Base-by-base conservation (phyloP, 768 basidiomycete genomes). In the Mycena venus region DNA sequence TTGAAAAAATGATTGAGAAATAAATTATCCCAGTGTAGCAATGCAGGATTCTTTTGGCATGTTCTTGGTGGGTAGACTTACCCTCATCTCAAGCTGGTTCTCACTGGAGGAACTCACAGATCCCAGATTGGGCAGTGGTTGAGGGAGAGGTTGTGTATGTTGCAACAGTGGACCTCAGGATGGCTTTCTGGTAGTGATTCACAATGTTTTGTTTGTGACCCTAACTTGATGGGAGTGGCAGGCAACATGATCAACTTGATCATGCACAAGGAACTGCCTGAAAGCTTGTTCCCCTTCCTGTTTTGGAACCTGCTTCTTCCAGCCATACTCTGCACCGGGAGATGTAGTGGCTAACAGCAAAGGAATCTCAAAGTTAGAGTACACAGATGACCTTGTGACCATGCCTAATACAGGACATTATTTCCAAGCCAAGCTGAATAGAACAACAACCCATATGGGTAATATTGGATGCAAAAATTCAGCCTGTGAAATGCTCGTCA, bases 311-410 rank as follows among this genome's bases (percentile, higher is more conserved):
- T 82, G 14, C 81, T 78, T 64, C 59, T 53, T 80, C 19, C 40
- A 34, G 11, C 44, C 79, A 14, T 31, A 32, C 0, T 17, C 31
- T 12, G 59, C 78, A 40, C 38, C 49, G 1, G 74, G 78, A 55
- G 78, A 81, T 70, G 40, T 80, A 5, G n/a, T 44, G 2, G 59
- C 81, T 17, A 59, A 36, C n/a, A 72, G 68, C 0, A 12, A 27
- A 4, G 5, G 34, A 1, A 70, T 80, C 14, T 65, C 80, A 14
- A 69, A 81, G 60, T 32, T 81, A 0, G 80, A 80, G 42, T 80
- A 80, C 32, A 79, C 81, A 17, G 80, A 82, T 56, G 81, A 81
- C 63, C 58, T 82, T 17, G 58, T 75, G 25, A 38, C 80, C 9
- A 49, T 80, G 6, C 76, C 81, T 3, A 69, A 34, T 11, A 70